These are phyloP conservation scores for Puccinia triticina DNA, from an alignment of 1,284 basidiomycete genomes.

Conservation along the genomic window DNA sequence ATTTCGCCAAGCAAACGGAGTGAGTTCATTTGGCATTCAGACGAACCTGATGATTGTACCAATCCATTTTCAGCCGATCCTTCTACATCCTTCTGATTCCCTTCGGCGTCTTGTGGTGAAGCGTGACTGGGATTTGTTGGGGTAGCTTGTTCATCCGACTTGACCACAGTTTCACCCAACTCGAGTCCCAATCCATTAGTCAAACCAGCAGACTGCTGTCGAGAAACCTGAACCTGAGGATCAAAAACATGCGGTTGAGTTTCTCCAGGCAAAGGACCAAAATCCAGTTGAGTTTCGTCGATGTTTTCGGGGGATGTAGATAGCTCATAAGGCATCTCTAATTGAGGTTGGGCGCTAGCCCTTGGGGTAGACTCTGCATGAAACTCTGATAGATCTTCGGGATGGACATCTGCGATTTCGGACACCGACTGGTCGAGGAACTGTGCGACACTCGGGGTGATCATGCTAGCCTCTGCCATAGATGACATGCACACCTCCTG, in stretches of 20 bases:
- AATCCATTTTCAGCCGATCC: background rate
- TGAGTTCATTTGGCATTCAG: conserved; percentile 23
- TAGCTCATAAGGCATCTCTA: background rate
- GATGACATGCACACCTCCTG: conserved; percentile 21
- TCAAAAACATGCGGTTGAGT: background rate
- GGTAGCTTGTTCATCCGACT: background rate
- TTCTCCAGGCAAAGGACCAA: background rate
- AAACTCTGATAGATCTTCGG: conserved; percentile 13
- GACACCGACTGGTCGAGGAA: conserved; percentile 5
- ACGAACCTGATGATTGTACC: conserved; percentile 20
- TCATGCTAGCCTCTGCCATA: conserved; percentile 31
- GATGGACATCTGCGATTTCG: background rate
- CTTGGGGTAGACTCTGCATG: conserved; percentile 24
- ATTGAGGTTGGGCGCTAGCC: conserved; percentile 23
- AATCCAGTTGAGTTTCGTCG: background rate
- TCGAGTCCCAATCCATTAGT: conserved; percentile 16
- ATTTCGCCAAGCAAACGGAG: background rate
- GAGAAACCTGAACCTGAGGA: background rate
- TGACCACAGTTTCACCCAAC: background rate
- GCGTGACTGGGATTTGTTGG: background rate
- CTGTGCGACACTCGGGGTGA: conserved; percentile 11
- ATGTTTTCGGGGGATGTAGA: conserved; percentile 23
- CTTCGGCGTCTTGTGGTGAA: background rate
- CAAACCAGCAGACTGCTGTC: background rate
- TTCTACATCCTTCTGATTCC: background rate